Evolutionary conservation across 108 stramenopile species (phyloP), one percentile per base, ranked within the genome.

Genomic region (Nitzschia sp.): DNA sequence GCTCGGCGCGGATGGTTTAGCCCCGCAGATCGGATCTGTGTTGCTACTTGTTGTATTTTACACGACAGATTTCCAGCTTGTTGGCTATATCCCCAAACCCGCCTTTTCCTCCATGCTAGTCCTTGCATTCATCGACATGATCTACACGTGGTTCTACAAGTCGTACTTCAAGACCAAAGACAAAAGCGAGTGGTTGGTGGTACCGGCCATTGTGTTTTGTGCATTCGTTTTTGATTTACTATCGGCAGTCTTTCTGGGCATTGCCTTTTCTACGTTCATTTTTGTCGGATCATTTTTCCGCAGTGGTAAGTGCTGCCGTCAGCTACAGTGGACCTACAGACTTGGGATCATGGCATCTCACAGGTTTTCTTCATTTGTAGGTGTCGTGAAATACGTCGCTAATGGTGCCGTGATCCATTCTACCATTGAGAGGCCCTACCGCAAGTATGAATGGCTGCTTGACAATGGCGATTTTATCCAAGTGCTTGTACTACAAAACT

Each of bases 201-300:
- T 87, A 49, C 92, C 92, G 6, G 56, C 83, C 29, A 90, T 93
- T 58, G 85, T 88, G 2, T 28, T 78, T 6, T 75, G 75, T 55
- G 71, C 86, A 18, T 66, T 89, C 1, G 19, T 74, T 9, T 62
- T 83, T 13, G 92, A 89, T 48, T 72, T 87, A 27, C 70, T 93
- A 6, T 54, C 83, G 21, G 76, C 86, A 23, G 79, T 93, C 3
- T 77, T 82, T 30, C 34, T 93, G 23, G 92, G 92, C 0, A 68
- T 93, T 33, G 85, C 62, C 2, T 58, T 82, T 27, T 85, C 86
- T 9, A 90, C 88, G 9, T 83, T 93, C 64, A 64, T 93, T 9
- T 90, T 93, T 80, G 89, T 93, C 28, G 80, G 79, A 1, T 70
- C 85, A 9, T 90, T 93, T 54, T 85, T 88, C 54, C 66, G 70